These are phyloP conservation scores for Glomus cerebriforme DNA, from an alignment of 192 early-diverging fungal genomes.

Conservation along the genomic window DNA sequence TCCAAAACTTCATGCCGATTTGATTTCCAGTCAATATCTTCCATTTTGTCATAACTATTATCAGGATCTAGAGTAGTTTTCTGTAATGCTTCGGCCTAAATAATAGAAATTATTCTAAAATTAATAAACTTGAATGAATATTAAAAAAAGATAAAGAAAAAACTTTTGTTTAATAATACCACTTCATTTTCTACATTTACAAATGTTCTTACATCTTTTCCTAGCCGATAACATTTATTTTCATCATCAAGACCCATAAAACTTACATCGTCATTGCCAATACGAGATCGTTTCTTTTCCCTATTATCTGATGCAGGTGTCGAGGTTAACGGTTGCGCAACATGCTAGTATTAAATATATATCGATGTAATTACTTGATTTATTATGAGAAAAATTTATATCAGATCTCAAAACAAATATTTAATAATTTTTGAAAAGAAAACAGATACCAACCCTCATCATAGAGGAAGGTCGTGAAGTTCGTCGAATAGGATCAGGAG, in stretches of 20 bases:
- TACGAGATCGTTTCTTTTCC: constrained; percentile 29
- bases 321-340: background rate
- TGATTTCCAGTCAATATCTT: background rate
- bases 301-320: constrained; percentile 14
- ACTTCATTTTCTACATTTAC: constrained; percentile 24
- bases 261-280: constrained; percentile 13
- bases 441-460: background rate
- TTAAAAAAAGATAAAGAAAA: background rate
- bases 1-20: constrained; percentile 30
- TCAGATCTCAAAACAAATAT: background rate
- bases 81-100: constrained; percentile 4
- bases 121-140: background rate
- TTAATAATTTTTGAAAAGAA: background rate
- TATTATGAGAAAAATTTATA: background rate
- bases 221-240: constrained; percentile 1
- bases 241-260: constrained; percentile 11
- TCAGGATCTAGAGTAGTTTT: constrained; percentile 2
- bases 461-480: background rate
- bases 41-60: background rate
- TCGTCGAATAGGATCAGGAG: background rate
- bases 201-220: background rate
- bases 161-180: background rate
- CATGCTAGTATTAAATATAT: constrained; percentile 1
- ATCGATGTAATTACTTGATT: background rate
- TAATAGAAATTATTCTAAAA: background rate